Evolutionary conservation across 2,329 filamentous ascomycete species (phyloP).

Genomic region (Talaromyces sp.): DNA sequence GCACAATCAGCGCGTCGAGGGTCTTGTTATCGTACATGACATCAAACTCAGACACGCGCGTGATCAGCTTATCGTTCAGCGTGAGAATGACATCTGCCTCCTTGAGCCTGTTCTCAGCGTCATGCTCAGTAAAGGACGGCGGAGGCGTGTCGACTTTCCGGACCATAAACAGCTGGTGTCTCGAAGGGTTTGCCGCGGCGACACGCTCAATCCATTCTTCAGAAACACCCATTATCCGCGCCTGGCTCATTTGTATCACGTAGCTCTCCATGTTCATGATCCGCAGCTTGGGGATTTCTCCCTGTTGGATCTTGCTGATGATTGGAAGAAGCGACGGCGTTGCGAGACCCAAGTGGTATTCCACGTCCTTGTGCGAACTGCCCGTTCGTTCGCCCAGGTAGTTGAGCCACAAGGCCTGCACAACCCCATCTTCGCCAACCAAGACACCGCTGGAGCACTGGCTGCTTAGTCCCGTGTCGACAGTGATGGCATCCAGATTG

Average conservation of each 20-base stretch:
- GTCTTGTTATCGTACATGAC: conserved; percentile 88
- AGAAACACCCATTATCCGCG: conserved; percentile 91
- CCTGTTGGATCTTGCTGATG: conserved; percentile 76
- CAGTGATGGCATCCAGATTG: conserved; percentile 93
- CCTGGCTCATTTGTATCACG: conserved; percentile 93
- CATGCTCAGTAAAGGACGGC: conserved; percentile 24
- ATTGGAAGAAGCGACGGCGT: conserved; percentile 85
- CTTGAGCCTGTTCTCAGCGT: conserved; percentile 54
- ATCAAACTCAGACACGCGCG: conserved; percentile 85
- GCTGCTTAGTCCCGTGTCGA: conserved; percentile 84
- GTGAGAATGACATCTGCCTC: conserved; percentile 93
- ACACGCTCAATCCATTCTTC: conserved; percentile 95
- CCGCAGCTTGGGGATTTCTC: conserved; percentile 70
- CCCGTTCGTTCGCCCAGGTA: conserved; percentile 86
- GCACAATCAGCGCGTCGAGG: conserved; percentile 79
- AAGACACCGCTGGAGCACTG: conserved; percentile 94
- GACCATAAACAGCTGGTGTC: conserved; percentile 97
- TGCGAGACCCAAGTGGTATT: conserved; percentile 90
- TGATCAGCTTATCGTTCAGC: conserved; percentile 86
- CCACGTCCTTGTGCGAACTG: conserved; percentile 78
- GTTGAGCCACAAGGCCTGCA: conserved; percentile 93
- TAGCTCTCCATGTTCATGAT: conserved; percentile 94
- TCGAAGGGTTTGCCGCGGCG: conserved; percentile 77
- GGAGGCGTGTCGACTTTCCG: conserved; percentile 72
- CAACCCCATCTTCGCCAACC: conserved; percentile 80